These are phyloP conservation scores for Eragrostis tef DNA, from an alignment of 202 grass and related monocot genomes.

Conservation along the genomic window DNA sequence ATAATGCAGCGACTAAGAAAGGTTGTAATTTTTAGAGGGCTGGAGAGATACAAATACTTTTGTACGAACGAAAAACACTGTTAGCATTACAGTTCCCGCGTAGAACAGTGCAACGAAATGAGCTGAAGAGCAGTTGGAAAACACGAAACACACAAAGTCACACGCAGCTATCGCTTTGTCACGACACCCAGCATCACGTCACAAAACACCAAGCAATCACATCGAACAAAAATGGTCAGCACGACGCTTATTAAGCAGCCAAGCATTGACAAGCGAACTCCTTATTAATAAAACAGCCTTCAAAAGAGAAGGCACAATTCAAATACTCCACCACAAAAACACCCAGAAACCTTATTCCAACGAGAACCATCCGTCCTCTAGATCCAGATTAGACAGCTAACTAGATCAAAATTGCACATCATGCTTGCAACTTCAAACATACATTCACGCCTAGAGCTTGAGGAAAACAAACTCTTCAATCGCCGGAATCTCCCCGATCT, in stretches of 20 bases:
- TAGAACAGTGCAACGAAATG: too few relatives aligned
- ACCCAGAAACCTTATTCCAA: constrained; percentile 47
- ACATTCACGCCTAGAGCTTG: constrained; percentile 63
- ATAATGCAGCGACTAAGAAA: too few relatives aligned
- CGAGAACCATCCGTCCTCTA: constrained; percentile 40
- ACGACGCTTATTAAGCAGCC: neutral
- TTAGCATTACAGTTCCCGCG: too few relatives aligned
- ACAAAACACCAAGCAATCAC: neutral
- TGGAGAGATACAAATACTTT: too few relatives aligned
- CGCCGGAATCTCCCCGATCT: constrained; percentile 76
- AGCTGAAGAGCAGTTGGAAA: neutral
- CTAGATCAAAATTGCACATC: constrained; percentile 61
- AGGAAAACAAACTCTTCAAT: constrained; percentile 92
- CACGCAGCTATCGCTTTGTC: neutral
- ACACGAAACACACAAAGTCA: neutral
- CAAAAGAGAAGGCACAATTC: constrained; percentile 17
- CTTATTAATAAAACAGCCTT: constrained; percentile 47
- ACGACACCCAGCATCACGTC: neutral
- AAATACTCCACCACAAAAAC: constrained; percentile 4
- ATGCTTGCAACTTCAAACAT: constrained; percentile 20
- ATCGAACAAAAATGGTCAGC: neutral
- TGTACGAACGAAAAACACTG: too few relatives aligned
- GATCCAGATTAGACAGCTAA: constrained; percentile 41
- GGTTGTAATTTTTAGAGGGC: too few relatives aligned
- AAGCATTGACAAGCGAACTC: neutral